phyloP scores from a whole-genome alignment of 768 basidiomycete species.

The Crucibulum laeve region DNA sequence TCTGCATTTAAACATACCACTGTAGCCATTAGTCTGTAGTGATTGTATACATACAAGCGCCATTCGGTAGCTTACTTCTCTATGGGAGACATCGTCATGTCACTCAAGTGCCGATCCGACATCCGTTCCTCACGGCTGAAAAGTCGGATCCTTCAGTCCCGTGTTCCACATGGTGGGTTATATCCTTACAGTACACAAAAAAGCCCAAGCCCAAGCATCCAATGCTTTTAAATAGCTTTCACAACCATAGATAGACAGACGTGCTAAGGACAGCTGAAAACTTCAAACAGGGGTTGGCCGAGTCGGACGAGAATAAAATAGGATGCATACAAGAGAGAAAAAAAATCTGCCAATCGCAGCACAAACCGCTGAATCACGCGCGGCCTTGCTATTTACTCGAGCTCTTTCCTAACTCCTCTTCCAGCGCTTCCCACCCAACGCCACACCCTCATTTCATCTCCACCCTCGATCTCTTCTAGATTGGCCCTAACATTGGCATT shows the following conservation, averaged over 20 bases:
- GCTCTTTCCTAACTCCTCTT: constrained; percentile 11
- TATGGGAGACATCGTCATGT: too few relatives aligned
- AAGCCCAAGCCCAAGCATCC: too few relatives aligned
- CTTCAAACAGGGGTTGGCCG: constrained; percentile 3
- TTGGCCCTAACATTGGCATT: constrained; percentile 89
- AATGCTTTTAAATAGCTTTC: background rate
- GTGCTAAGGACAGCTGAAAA: background rate
- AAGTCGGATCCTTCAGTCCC: background rate
- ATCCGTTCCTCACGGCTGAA: background rate
- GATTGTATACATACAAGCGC: too few relatives aligned
- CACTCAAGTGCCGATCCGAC: too few relatives aligned
- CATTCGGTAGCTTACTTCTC: too few relatives aligned
- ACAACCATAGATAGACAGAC: background rate
- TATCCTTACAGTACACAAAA: background rate
- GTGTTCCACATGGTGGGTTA: background rate
- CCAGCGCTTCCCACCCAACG: constrained; percentile 72
- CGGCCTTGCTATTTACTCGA: constrained; percentile 4
- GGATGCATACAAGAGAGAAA: background rate
- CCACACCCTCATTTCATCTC: constrained; percentile 90
- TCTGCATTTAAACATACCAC: too few relatives aligned
- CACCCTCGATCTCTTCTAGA: constrained; percentile 77
- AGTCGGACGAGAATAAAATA: background rate
- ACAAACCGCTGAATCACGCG: background rate
- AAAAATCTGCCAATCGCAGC: constrained; percentile 2
- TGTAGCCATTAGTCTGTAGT: too few relatives aligned